phyloP scores from a whole-genome alignment of 768 basidiomycete genomes.

The Auriscalpium vulgare region DNA sequence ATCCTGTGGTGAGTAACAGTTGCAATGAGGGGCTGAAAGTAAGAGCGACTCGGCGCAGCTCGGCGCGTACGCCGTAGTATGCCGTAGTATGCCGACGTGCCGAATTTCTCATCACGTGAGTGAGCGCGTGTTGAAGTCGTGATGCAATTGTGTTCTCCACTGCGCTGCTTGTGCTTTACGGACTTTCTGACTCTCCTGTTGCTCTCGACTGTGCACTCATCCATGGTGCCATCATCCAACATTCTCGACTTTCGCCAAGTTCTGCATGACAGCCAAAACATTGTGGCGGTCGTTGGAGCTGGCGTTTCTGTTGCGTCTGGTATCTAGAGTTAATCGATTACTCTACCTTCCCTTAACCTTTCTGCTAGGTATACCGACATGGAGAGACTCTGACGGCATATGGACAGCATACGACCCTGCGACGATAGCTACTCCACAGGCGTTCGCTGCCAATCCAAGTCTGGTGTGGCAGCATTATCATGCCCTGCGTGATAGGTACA shows the following conservation, averaged over 20 bases:
- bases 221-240: background rate
- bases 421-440: background rate
- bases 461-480: slow-evolving; percentile 11
- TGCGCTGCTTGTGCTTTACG: no score
- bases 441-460: slow-evolving; percentile 6
- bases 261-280: slow-evolving; percentile 20
- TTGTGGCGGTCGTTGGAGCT: slow-evolving; percentile 43
- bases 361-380: slow-evolving; percentile 22
- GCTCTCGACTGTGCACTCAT: no score
- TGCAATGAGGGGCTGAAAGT: no score
- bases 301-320: slow-evolving; percentile 58
- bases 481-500: slow-evolving; percentile 9
- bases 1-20: no score
- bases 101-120: no score
- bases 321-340: slow-evolving; percentile 13
- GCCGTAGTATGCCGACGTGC: no score
- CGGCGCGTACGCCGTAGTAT: no score
- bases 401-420: slow-evolving; percentile 8
- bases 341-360: background rate
- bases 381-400: slow-evolving; percentile 7
- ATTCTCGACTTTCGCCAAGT: slow-evolving; percentile 6
- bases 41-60: no score
- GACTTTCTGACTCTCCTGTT: no score
- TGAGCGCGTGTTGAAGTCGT: no score
- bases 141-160: no score